These are phyloP conservation scores for Claviceps spartinae DNA, from an alignment of 2,329 filamentous ascomycete species.

Conservation along the genomic window DNA sequence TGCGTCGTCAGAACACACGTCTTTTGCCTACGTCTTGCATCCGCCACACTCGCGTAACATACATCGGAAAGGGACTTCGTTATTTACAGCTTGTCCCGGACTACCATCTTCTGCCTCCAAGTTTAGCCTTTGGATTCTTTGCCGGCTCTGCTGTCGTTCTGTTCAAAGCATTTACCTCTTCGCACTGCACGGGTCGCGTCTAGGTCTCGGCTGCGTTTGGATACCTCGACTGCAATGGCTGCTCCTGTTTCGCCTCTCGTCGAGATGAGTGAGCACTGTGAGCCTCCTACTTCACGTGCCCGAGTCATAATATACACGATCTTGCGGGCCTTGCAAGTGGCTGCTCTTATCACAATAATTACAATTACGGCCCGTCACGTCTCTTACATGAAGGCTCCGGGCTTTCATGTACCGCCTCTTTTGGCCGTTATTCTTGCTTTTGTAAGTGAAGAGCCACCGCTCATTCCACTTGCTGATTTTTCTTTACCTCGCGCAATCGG, in stretches of 20 bases:
- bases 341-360: conserved; percentile 57
- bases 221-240: conserved; percentile 15
- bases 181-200: conserved; percentile 25
- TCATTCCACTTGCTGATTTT: too few species aligned
- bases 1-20: too few species aligned
- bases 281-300: conserved; percentile 47
- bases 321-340: conserved; percentile 55
- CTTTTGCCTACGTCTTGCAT: not conserved
- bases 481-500: not conserved
- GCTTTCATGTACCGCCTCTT: conserved; percentile 53
- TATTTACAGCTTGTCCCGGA: not conserved
- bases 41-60: not conserved
- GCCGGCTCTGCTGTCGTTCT: conserved; percentile 22
- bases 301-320: conserved; percentile 67
- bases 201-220: conserved; percentile 29
- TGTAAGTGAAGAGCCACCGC: conserved; percentile 37
- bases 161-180: conserved; percentile 27
- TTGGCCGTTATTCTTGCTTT: conserved; percentile 68
- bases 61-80: not conserved
- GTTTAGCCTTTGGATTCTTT: conserved; percentile 20
- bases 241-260: conserved; percentile 12
- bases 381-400: conserved; percentile 53
- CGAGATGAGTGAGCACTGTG: conserved; percentile 34
- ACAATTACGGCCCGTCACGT: conserved; percentile 76
- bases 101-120: conserved; percentile 10